Conservation (phyloP, 2,329 filamentous ascomycete genomes). For the Aspergillus sp. region DNA sequence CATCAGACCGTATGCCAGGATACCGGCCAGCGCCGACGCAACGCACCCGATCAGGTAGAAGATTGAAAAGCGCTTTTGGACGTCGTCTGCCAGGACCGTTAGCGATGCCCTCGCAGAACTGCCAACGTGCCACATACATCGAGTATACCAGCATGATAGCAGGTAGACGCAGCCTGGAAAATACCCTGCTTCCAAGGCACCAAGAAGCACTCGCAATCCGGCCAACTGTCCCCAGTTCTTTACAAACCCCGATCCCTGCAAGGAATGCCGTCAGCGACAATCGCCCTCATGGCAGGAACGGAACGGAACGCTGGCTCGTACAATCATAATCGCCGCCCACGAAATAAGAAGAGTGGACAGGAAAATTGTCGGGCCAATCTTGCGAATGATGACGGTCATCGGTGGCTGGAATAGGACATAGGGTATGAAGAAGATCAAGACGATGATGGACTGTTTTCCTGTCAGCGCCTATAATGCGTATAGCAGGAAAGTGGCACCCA, state of each 20-base stretch:
- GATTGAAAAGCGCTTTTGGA: constrained; percentile 58
- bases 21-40: constrained; percentile 57
- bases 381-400: constrained; percentile 22
- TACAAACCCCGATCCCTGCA: too few species aligned
- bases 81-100: constrained; percentile 52
- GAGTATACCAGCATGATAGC: constrained; percentile 36
- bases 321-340: constrained; percentile 22
- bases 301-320: too few species aligned
- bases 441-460: constrained; percentile 22
- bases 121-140: too few species aligned
- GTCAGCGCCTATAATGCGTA: too few species aligned
- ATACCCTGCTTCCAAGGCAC: constrained; percentile 37
- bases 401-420: constrained; percentile 24
- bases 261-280: too few species aligned
- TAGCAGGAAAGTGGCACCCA: too few species aligned
- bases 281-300: too few species aligned
- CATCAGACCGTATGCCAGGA: constrained; percentile 55
- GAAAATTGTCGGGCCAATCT: constrained; percentile 21
- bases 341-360: constrained; percentile 18
- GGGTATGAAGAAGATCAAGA: constrained; percentile 24
- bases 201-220: constrained; percentile 34
- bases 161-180: constrained; percentile 39
- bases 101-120: too few species aligned
- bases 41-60: constrained; percentile 63
- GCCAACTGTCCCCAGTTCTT: constrained; percentile 29